Evolutionary conservation across 2,329 filamentous ascomycete genomes (phyloP), one percentile per base, ranked within the genome.

Genomic region (Shiraia bambusicola): DNA sequence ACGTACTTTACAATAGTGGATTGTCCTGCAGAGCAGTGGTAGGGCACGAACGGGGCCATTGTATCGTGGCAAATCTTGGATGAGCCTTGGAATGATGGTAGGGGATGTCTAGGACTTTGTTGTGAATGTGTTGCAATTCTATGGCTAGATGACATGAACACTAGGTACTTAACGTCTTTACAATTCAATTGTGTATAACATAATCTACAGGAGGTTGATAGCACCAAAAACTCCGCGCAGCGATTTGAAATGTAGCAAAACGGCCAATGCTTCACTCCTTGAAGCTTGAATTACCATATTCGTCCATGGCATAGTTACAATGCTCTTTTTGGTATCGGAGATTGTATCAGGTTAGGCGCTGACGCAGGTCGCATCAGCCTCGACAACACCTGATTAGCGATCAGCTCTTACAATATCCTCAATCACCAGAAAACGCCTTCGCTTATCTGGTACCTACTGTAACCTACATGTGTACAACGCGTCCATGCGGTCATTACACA

Each of bases 11-110:
- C 33, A 17, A 36, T 42, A 13, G 32, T 42, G 30, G 39, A 35
- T 15, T 42, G 33, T 13, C 33, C 39, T 28, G 39, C 39, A 17
- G 26, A 31, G 14, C 11, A 27, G 17, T 42, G 39, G 33, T 42
- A 42, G 11, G 39, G 39, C 30, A 42, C 39, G 27, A 42, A 36
- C 26, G 39, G 39, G 16, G 39, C 39, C 39, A 42, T 42, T 12
- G 19, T 36, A 14, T 24, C 30, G 32, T 32, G 34, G 19, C 17
- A 25, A 16, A 22, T 6, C 17, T 32, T 32, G 15, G 28, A 42
- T 28, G 15, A 22, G 4, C 4, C 19, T 22, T 22, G 19, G 19
- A 22, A 22, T 8, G 4, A 8, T 11, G 14, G 17, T 22, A 32
- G 22, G n/a, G n/a, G 7, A 42, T 14, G 19, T 36, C 19, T 42